Evolutionary conservation across 108 stramenopile genomes (phyloP), one percentile per base, ranked within the genome.

Genomic region (Halocafeteria seosinensis): DNA sequence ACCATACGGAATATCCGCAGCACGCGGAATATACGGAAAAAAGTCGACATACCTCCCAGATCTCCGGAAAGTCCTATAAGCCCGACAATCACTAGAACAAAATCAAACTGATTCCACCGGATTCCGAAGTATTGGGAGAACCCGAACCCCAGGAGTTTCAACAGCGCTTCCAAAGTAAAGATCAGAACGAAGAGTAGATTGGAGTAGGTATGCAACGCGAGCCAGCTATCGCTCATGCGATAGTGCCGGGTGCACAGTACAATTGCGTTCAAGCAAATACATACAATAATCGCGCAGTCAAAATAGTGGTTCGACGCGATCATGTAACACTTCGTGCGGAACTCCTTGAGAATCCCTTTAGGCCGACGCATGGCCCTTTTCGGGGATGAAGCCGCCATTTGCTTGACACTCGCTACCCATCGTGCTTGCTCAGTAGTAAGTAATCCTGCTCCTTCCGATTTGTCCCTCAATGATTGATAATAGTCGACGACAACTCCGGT

Each of bases 401-500:
- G n/a, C n/a, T n/a, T n/a, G n/a, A n/a, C n/a, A n/a, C n/a, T n/a
- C n/a, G n/a, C n/a, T 8, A 75, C 62, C 76, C 76, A 80, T 35
- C 36, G 26, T 62, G 64, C 38, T 42, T 80, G 79, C 62, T 77
- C 74, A 26, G 65, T 65, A 25, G 68, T 77, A 9, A 28, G 69
- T 71, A 24, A 77, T 50, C 31, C 34, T 34, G 23, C 59, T 27
- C 12, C 66, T 2, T 35, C 57, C 1, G 17, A 60, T 34, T 42
- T 42, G 23, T 70, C 74, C 25, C 70, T 79, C 57, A 84, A 59
- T 55, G 63, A 68, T 34, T 78, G 67, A 74, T 84, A 86, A 62
- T 79, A 75, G 59, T 84, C 78, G 55, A 84, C 76, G 59, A 83
- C 77, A 11, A 83, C 79, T 6, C 83, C 85, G 12, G 85, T 82